Percentiles rank a stretch among this genome's conserved stretches.
Conservation (phyloP, 2,329 filamentous ascomycete genomes). For the Cercospora sp. region DNA sequence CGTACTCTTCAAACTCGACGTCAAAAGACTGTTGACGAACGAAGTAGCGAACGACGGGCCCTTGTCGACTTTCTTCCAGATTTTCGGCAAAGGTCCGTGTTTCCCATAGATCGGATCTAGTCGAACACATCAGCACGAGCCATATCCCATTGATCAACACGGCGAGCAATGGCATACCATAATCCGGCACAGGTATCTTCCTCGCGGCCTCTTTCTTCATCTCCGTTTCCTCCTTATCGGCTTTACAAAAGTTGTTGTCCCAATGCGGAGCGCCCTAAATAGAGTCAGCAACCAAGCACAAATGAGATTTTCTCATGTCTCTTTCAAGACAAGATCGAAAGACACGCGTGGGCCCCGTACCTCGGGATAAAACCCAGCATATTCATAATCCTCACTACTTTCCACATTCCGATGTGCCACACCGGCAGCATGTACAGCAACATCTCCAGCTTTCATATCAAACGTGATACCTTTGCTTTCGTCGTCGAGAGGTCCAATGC, state of each 20-base stretch:
- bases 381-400: constrained; percentile 31
- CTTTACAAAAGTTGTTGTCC: constrained; percentile 34
- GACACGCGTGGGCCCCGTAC: not conserved
- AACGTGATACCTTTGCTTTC: constrained; percentile 14
- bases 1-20: not conserved
- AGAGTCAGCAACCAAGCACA: too few relatives aligned
- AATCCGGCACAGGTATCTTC: constrained; percentile 19
- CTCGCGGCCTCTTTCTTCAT: constrained; percentile 15
- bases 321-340: too few relatives aligned
- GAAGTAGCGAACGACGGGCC: not conserved
- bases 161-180: not conserved
- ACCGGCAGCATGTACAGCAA: constrained; percentile 27
- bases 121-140: not conserved
- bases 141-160: too few relatives aligned
- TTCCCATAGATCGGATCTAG: constrained; percentile 20
- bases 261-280: constrained; percentile 28
- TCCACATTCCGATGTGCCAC: constrained; percentile 32
- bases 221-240: constrained; percentile 22
- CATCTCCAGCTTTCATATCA: constrained; percentile 20
- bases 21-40: not conserved
- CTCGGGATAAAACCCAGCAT: constrained; percentile 33
- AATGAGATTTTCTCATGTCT: too few relatives aligned
- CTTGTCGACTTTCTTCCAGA: constrained; percentile 6
- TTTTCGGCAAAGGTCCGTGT: constrained; percentile 13
- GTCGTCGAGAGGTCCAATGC: constrained; percentile 17